Base-by-base conservation (phyloP, 192 early-diverging fungal species). In the Allomyces macrogynus region DNA sequence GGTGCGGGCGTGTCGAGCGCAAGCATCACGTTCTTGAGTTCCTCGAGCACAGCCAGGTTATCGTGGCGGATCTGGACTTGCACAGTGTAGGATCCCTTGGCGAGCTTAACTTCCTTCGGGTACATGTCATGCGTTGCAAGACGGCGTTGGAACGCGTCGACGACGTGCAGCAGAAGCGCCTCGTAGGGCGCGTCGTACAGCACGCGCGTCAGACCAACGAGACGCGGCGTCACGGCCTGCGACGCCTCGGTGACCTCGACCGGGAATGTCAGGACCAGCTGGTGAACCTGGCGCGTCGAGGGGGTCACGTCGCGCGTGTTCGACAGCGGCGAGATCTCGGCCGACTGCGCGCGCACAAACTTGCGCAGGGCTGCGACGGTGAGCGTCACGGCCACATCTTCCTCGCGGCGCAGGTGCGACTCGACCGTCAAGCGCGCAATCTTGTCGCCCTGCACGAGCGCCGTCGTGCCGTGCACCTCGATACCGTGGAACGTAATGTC, bases 401-500 rank as follows among this genome's bases (percentile, higher is more conserved):
- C 81, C 76, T 93, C 89, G 43, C 78, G 80, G 24, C 90, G 76
- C 32, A 97, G 68, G 8, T 81, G 79, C 1, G 89, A 78, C 8
- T 62, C 62, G 26, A 92, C 72, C 67, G 93, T 87, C 40, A 90
- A 68, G 25, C 91, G 85, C 63, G 84, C 81, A 24, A 91, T 74
- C 11, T 76, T 78, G 43, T 79, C 71, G 65, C 78, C 67, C 8
- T 70, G 72, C n/a, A 74, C 25, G 24, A 61, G 67, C 69, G 63
- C 74, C 69, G 23, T 68, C 68, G 4, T 73, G 68, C 24, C 75
- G 70, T 20, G 77, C 64, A 86, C 40, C 61, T 78, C 73, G 49
- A 93, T 77, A 20, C 90, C 90, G 67, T 86, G 84, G 74, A 97
- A 94, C n/a, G 78, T 77, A 14, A 95, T 54, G 20, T 81, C 76